Base-by-base conservation (phyloP, 768 basidiomycete genomes). In the Serendipita indica region DNA sequence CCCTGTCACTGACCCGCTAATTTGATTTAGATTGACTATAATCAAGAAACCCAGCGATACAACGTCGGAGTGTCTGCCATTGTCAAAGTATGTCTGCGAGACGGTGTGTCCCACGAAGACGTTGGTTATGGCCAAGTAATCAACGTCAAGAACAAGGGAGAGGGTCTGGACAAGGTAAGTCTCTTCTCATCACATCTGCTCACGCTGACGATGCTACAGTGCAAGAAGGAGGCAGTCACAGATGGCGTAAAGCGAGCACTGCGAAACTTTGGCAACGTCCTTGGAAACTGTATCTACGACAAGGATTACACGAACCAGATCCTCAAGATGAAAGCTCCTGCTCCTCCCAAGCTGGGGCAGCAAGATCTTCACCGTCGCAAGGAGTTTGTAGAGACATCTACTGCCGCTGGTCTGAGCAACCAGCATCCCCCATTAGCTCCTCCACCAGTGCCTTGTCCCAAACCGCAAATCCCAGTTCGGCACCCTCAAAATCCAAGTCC, bases 241-340 rank as follows among this genome's bases (percentile, higher is more conserved):
- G 96, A 99, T 64, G 94, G 78, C 0, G 72, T 94, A 58, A 99
- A 99, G 70, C 83, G 94, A 32, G 81, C 91, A 1, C 75, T 99
- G 6, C 77, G 90, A 25, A 89, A 82, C 63, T 99, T 98, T 67
- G 96, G 96, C 37, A 96, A 93, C 67, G 73, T 98, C 2, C 75
- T 98, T 14, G 96, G 96, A 1, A 94, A 96, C 65, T 99, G 96
- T 70, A 71, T 98, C n/a, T 98, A 98, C 65, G 96, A 98, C 72
- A 96, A 94, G 72, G 69, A 77, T 3, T 97, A 90, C 69, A 78
- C 87, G 0, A 78, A 84, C 49, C 86, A 93, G 66, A 75, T 99
- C 6, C 72, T 79, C 37, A 94, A 93, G 72, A 84, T 98, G 63
- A 94, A 89, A 20, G 22, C 22, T 10, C 45, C 14, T 16, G 12